Conservation (phyloP, 345 rosid genomes). For the Eutrema yunnanense region DNA sequence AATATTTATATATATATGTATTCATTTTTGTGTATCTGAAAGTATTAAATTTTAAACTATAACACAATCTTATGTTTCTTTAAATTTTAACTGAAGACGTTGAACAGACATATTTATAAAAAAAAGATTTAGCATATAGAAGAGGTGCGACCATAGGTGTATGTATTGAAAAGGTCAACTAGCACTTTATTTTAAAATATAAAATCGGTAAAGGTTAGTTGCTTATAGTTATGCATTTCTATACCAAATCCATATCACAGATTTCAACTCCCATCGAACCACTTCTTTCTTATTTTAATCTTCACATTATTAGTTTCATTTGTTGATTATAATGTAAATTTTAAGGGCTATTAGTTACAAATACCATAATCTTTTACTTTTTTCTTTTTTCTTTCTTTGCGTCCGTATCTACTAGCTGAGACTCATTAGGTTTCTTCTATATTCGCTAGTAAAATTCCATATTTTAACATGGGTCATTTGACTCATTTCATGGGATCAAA, state of each 20-base stretch:
- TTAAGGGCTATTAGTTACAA: not conserved
- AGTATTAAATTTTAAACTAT: too few relatives aligned
- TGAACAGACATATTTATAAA: not conserved
- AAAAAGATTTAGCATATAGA: too few relatives aligned
- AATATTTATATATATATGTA: too few relatives aligned
- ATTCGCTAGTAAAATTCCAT: not conserved
- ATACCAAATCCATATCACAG: slow-evolving; percentile 29
- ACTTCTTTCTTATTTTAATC: slow-evolving; percentile 2
- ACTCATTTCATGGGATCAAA: not conserved
- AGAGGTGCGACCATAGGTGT: not conserved
- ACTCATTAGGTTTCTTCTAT: not conserved
- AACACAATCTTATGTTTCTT: not conserved
- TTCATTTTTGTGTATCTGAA: too few relatives aligned
- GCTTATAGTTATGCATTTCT: slow-evolving; percentile 1
- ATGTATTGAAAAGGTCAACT: not conserved
- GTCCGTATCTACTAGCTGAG: not conserved
- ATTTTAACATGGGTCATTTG: not conserved
- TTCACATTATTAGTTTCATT: not conserved
- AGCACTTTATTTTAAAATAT: not conserved
- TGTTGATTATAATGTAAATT: not conserved
- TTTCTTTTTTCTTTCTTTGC: not conserved
- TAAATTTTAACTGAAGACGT: not conserved
- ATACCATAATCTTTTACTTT: not conserved
- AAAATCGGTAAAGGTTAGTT: not conserved
- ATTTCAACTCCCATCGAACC: slow-evolving; percentile 28